Evolutionary conservation across 352 stramenopile genomes (phyloP).

Genomic region (Phytophthora cactorum): DNA sequence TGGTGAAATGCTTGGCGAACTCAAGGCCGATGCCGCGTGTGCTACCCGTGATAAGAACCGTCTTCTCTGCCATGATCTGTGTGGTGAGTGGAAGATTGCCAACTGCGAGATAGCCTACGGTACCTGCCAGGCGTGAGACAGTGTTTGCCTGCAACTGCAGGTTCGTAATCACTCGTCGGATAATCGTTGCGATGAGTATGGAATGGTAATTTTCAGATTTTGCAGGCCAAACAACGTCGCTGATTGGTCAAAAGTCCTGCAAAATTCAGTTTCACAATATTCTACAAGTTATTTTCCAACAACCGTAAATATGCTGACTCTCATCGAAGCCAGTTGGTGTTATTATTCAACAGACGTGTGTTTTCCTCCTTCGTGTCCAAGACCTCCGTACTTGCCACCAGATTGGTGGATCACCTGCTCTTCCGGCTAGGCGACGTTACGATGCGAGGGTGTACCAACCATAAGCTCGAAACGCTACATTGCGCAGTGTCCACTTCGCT

Average conservation of each 20-base stretch:
- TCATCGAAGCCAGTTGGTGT: no score
- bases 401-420: no score
- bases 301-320: no score
- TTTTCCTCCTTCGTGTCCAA: no score
- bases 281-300: no score
- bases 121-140: neutral
- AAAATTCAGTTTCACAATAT: neutral
- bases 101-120: neutral
- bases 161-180: neutral
- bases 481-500: no score
- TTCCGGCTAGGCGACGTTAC: no score
- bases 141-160: neutral
- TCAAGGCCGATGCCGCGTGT: constrained; percentile 55
- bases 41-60: constrained; percentile 55
- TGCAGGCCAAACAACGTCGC: neutral
- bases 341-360: no score
- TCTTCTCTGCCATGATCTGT: constrained; percentile 38
- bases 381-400: no score
- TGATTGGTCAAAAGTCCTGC: neutral
- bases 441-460: no score
- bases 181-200: neutral
- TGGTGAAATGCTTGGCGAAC: constrained; percentile 49
- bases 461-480: no score
- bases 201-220: no score
- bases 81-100: neutral